Evolutionary conservation across 179 eudicot species (phyloP), one percentile per base, ranked within the genome.

Genomic region (Drosera spatulata): DNA sequence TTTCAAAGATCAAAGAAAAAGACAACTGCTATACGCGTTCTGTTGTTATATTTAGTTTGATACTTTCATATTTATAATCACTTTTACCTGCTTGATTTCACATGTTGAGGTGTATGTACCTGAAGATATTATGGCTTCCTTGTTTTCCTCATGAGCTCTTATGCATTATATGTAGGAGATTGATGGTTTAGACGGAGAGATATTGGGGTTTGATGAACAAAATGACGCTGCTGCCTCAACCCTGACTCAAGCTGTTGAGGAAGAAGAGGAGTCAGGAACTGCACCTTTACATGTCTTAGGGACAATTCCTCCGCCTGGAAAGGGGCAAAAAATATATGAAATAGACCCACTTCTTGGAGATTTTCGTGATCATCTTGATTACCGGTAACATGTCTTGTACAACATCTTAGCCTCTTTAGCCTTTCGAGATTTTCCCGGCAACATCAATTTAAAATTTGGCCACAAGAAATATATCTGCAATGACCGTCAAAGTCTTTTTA

Each of bases 271-370:
- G 38, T 41, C 67, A 3, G 58, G 33, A 22, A 22, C 66, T 13
- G 64, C 56, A 69, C 48, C 67, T 49, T 59, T 55, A 61, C 33
- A 58, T 10, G 78, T 53, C 64, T 43, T 67, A 69, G 77, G 76
- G 68, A 62, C 65, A 55, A 69, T 93, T 76, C 94, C 99, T 71
- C 88, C 94, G 43, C 85, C 97, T 61, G 87, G 97, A 39, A 66
- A 60, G 58, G 99, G 99, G 54, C 86, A 80, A 60, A 80, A 63
- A 77, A 93, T 93, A 64, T 93, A 93, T 63, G 91, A 89, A 54
- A 82, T 86, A 55, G 97, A 93, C 69, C 87, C 95, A 7, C 71
- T 80, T 69, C 66, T 93, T 70, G 75, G 57, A 59, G 63, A 73
- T 58, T 70, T 78, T 58, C 78, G 82, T 50, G 72, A 66, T 14